Percentiles rank a stretch among this genome's conserved stretches.
These are phyloP conservation scores for Pugionium dolabratum DNA, from an alignment of 345 rosid genomes.

Conservation along the genomic window DNA sequence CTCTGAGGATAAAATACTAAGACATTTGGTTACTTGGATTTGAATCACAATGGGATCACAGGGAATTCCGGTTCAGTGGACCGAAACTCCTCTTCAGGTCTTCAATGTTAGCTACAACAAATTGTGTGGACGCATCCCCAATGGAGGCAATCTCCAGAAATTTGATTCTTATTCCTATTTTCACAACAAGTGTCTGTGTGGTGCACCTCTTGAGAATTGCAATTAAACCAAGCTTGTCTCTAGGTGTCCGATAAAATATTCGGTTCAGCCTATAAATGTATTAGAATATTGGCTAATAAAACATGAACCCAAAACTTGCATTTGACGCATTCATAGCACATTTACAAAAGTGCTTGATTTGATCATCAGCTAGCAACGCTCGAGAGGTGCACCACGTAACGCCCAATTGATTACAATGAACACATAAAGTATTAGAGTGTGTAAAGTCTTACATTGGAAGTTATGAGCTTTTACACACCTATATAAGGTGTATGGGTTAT, in stretches of 20 bases:
- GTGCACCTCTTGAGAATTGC: conserved; percentile 61
- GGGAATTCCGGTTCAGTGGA: conserved; percentile 61
- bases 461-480: too few relatives aligned
- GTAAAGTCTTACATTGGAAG: too few relatives aligned
- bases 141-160: conserved; percentile 60
- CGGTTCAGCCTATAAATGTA: conserved; percentile 2
- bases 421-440: too few relatives aligned
- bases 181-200: conserved; percentile 81
- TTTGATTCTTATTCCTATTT: conserved; percentile 52
- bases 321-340: conserved; percentile 11
- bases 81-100: conserved; percentile 41
- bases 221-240: conserved; percentile 34
- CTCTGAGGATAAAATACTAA: conserved; percentile 49
- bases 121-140: conserved; percentile 68
- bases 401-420: too few relatives aligned
- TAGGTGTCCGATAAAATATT: background rate
- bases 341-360: conserved; percentile 2
- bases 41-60: conserved; percentile 65
- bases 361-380: conserved; percentile 5
- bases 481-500: too few relatives aligned
- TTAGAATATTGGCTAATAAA: background rate
- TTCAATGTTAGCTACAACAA: conserved; percentile 75
- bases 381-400: conserved; percentile 7
- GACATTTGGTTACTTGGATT: conserved; percentile 50
- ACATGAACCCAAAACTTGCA: background rate